phyloP scores from a whole-genome alignment of 306 rosid species.

The Potentilla sterilis region DNA sequence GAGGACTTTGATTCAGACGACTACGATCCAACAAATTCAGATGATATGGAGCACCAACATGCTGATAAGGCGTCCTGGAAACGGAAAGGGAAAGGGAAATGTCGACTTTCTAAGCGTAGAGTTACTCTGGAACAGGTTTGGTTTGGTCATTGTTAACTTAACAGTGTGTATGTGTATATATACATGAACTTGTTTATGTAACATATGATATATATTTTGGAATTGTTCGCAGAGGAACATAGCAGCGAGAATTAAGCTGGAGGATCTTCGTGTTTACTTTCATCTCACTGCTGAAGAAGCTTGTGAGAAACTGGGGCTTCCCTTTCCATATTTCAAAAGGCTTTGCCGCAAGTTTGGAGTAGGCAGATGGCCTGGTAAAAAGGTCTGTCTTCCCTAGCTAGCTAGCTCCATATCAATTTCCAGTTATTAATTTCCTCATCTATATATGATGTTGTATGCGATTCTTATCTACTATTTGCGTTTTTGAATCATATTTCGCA shows the following conservation, averaged over 20 bases:
- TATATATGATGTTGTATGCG: neutral
- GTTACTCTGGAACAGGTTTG: constrained; percentile 43
- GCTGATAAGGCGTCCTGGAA: neutral
- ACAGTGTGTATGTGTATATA: neutral
- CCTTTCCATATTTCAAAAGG: constrained; percentile 58
- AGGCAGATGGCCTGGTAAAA: constrained; percentile 72
- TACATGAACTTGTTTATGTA: neutral
- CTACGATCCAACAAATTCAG: neutral
- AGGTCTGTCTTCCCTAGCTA: constrained; percentile 29
- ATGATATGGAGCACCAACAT: constrained; percentile 4
- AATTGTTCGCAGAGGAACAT: constrained; percentile 48
- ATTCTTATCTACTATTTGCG: neutral
- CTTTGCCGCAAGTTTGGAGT: constrained; percentile 50
- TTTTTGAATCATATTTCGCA: neutral
- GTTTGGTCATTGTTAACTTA: neutral
- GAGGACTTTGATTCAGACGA: neutral
- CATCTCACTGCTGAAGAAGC: constrained; percentile 56
- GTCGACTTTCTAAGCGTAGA: neutral
- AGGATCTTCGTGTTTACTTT: constrained; percentile 39
- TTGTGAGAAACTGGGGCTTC: constrained; percentile 30
- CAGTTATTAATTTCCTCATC: neutral
- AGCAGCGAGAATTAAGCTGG: constrained; percentile 39
- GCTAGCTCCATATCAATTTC: neutral
- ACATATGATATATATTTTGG: neutral
- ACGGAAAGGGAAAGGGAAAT: constrained; percentile 5